Base-by-base conservation (phyloP, 306 rosid genomes). In the Inga laurina region DNA sequence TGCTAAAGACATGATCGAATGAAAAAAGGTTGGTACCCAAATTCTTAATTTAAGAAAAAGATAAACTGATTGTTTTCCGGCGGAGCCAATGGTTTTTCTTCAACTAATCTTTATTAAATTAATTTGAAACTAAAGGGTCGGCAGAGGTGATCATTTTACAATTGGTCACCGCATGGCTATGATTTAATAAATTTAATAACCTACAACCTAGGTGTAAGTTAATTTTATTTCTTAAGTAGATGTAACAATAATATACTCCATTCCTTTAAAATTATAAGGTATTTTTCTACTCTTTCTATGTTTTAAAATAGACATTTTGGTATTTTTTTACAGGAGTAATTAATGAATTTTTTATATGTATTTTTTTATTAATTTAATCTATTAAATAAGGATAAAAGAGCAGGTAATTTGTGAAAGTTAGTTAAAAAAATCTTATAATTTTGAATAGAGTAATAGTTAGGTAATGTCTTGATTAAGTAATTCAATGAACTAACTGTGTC, bases 21-120 rank as follows among this genome's bases (percentile, higher is more conserved):
- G 39, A 72, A 15, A 9, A 72, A 72, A 44, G 41, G 52, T 44
- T n/a, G n/a, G 21, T 24, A 41, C 59, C 12, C 39, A 24, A 44
- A 22, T 72, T 45, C 76, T 45, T 72, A 45, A n/a, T 70, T 21
- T 70, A 70, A 21, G 75, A 43, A 39, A 69, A 70, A 70, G 14
- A 45, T 18, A 24, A 46, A 15, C 34, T 37, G 5, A 10, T 41
- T 41, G 75, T 27, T 49, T 49, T 70, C 52, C 52, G 8, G n/a
- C 19, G 0, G 52, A 69, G 57, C 57, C 57, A 45, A 72, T 18
- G n/a, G 54, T 21, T 68, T 41, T 0, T 39, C 49, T 39, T n/a
- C 74, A 69, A 19, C 43, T 37, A 69, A 69, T 69, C 74, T 8
- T 14, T 46, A 7, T 45, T 12, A 8, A 22, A 8, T 30, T 45